Conservation (phyloP, 176 grass and related monocot genomes). For the Echinochloa phyllopogon region DNA sequence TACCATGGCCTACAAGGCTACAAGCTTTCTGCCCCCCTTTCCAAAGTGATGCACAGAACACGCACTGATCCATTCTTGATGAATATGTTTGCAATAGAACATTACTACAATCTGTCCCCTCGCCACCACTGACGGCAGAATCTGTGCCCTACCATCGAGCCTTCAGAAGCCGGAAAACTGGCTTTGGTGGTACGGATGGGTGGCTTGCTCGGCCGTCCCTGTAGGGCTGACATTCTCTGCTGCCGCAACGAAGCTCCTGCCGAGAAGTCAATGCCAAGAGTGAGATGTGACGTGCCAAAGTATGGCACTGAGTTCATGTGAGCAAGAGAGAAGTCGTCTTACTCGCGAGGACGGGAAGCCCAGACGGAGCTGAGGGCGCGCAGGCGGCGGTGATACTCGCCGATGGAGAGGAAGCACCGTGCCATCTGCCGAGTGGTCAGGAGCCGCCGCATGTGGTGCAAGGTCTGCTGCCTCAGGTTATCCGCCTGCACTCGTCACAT, state of each 20-base stretch:
- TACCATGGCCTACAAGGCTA: conserved; percentile 6
- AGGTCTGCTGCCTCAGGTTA: conserved; percentile 76
- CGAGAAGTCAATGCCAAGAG: not conserved
- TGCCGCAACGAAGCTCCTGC: conserved; percentile 39
- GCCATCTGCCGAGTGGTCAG: conserved; percentile 81
- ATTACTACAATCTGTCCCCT: conserved; percentile 34
- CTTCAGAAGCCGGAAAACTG: conserved; percentile 56
- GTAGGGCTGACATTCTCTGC: conserved; percentile 60
- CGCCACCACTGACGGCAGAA: conserved; percentile 25
- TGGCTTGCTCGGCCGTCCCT: conserved; percentile 44
- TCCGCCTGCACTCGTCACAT: conserved; percentile 68
- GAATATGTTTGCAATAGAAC: conserved; percentile 42
- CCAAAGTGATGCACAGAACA: conserved; percentile 13
- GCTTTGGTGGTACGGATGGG: conserved; percentile 56
- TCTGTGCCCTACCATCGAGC: conserved; percentile 16
- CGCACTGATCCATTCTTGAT: conserved; percentile 19
- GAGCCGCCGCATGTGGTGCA: conserved; percentile 72
- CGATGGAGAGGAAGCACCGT: conserved; percentile 71
- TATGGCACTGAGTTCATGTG: not conserved
- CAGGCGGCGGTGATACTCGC: conserved; percentile 87
- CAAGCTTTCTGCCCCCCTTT: conserved; percentile 17
- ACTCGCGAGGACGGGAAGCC: conserved; percentile 79
- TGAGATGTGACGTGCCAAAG: not conserved
- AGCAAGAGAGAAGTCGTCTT: conserved; percentile 6
- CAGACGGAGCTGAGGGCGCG: conserved; percentile 91